Evolutionary conservation across 2,329 filamentous ascomycete species (phyloP), one percentile per base, ranked within the genome.

Genomic region (Chaetoscypha palmicola): DNA sequence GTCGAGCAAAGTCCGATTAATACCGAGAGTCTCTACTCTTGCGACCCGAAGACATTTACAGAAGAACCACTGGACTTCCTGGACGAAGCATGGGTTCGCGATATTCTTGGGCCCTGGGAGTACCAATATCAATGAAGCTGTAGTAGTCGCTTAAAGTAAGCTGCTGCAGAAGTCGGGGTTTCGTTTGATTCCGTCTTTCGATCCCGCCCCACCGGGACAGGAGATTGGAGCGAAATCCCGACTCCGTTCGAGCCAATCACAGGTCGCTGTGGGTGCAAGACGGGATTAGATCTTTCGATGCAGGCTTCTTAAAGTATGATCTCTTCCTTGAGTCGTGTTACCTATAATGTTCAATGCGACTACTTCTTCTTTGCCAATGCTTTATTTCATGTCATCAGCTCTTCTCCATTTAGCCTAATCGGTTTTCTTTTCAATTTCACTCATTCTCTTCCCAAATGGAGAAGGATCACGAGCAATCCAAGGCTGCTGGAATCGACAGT

Each of bases 51-150:
- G 12, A 10, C 12, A 38, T 31, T 23, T 2, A 24, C n/a, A 9
- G 31, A 19, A 10, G 39, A 48, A 20, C 34, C 28, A 17, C 38
- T 45, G 36, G 46, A 47, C 26, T 43, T 41, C 9, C 24, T 50
- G 19, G 45, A 47, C 33, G 45, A 52, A n/a, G 31, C 36, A 38
- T 52, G 43, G 49, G 42, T 52, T 28, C 38, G 37, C 16, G 49
- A 51, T 39, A 22, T 31, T 14, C 16, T 31, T 12, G 11, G 28
- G 16, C 16, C 16, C 16, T 9, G 16, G 28, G 28, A 11, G 16
- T 14, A 31, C 3, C 28, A 31, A 10, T 31, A 3, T 31, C 9
- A 31, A 4, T 9, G 16, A n/a, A n/a, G n/a, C n/a, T n/a, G n/a
- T n/a, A n/a, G n/a, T n/a, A n/a, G n/a, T n/a, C n/a, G n/a, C n/a